Evolutionary conservation across 192 early-diverging fungal genomes (phyloP), one percentile per base, ranked within the genome.

Genomic region (Coemansia asiatica): DNA sequence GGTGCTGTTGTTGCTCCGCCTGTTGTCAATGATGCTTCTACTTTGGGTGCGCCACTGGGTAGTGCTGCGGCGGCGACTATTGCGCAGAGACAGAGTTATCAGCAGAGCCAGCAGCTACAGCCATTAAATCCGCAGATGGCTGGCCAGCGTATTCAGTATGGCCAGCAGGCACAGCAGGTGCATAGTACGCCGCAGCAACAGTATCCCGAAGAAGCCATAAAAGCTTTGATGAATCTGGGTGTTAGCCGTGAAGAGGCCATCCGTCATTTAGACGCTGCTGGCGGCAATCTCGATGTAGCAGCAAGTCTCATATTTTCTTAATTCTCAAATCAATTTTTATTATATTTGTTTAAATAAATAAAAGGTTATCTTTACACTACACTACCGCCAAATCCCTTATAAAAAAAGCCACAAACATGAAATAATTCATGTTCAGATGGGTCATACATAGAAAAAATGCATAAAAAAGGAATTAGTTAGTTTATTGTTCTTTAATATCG

Each of bases 241-340:
- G 88, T 91, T 12, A 74, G 82, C n/a, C 79, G 92, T 31, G 83
- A 87, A 18, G 87, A 92, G 56, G 96, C 93, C 6, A 88, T 96
- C 58, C 63, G 81, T 54, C 87, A 90, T 23, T 81, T 98, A 57
- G 88, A 95, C 51, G 85, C 83, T 1, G 77, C 87, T n/a, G 85
- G 84, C 6, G 96, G 96, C 19, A 90, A 98, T 73, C 83, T 87
- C 8, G 95, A 98, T 33, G 51, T 91, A 27, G 96, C 96, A 7
- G 95, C 94, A 4, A 87, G 85, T 62, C 75, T 96, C 50, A 85
- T 96, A 35, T 96, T 98, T 72, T 82, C 74, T 58, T 75, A 49
- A 64, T 0, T 0, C 15, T 10, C 46, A 61, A 26, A n/a, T 16
- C 31, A 10, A 31, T 31, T 31, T 56, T 44, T 16, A 44, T 12